These are phyloP conservation scores for Trichoderma citrinoviride DNA, from an alignment of 2,329 filamentous ascomycete genomes.

Conservation along the genomic window DNA sequence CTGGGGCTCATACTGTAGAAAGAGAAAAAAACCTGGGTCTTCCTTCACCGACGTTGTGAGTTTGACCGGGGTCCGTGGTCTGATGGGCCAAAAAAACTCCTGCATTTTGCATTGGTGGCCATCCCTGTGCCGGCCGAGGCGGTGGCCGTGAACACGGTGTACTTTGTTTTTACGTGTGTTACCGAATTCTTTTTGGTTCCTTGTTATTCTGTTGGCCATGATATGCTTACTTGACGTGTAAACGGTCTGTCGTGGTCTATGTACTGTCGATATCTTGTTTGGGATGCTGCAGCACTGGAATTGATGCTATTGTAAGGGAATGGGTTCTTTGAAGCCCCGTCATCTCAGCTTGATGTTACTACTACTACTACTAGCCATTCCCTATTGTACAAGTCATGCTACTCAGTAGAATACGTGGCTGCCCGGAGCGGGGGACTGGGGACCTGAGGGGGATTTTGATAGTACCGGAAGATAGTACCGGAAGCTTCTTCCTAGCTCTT, in stretches of 20 bases:
- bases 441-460: background rate
- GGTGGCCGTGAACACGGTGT: constrained; percentile 14
- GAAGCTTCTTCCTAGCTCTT: no score
- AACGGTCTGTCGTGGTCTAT: no score
- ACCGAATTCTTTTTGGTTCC: background rate
- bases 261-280: no score
- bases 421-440: constrained; percentile 2
- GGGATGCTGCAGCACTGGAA: no score
- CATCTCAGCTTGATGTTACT: no score
- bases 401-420: background rate
- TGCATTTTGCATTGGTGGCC: background rate
- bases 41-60: constrained; percentile 14
- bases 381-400: no score
- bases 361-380: no score
- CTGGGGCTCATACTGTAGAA: background rate
- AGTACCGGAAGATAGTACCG: no score
- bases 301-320: no score
- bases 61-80: constrained; percentile 2
- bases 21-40: background rate
- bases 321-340: no score
- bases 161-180: background rate
- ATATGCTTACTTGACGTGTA: no score
- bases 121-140: constrained; percentile 16
- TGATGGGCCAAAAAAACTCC: background rate
- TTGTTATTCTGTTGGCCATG: background rate